Evolutionary conservation across 306 rosid genomes (phyloP), one percentile per base, ranked within the genome.

Genomic region (Hippophae rhamnoides): DNA sequence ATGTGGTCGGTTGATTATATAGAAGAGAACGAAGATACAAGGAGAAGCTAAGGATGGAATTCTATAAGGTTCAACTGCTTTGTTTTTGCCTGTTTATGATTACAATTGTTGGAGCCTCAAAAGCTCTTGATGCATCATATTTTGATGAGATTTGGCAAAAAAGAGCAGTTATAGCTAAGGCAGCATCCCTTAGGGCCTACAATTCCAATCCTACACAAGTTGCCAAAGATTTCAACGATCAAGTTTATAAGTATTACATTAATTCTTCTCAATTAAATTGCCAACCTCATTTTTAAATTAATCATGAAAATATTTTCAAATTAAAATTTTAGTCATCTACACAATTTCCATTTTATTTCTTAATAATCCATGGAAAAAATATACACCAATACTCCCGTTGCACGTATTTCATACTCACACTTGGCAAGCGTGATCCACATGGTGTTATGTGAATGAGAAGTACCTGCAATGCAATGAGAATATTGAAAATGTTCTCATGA

Each of bases 141-240:
- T 68, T 67, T 7, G 86, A 82, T 41, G 69, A 57, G 51, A 58
- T 41, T 0, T 82, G 93, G 88, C 54, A 63, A 55, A 6, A 57
- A 25, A 69, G 87, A 60, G 63, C 76, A 2, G 8, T 13, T 44
- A 76, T 72, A 14, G 82, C 86, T 49, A 52, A 57, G 54, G 43
- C 60, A n/a, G 65, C 63, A 0, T 62, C 85, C 62, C 41, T 5
- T 5, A 7, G 57, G 2, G 80, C 79, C 69, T 74, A 63, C 60
- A 23, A 54, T 10, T 14, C 61, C 12, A 43, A 79, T 58, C 85
- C 85, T 54, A 13, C 41, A 1, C 5, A 54, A 2, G 66, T 69
- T 8, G 41, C 74, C 18, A 7, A 13, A 13, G 42, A 61, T 45
- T 66, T 79, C 46, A 82, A 82, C 54, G 4, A 14, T 2, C 51